Conservation (phyloP, 148 eudicot species). For the Cornus suecica region DNA sequence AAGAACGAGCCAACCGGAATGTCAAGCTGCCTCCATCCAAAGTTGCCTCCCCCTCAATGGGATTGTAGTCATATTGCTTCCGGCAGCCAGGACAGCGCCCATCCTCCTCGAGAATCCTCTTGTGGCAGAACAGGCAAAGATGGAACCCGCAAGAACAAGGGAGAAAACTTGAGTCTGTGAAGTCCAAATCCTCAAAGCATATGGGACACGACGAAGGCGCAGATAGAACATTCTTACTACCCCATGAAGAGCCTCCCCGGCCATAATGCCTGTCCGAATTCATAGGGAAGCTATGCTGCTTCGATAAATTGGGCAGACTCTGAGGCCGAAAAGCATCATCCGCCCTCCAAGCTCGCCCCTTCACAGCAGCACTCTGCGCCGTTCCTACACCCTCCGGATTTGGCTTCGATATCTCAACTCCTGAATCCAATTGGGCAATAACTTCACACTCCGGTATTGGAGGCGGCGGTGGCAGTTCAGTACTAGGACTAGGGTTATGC, state of each 20-base stretch:
- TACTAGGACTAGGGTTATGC: slow-evolving; percentile 16
- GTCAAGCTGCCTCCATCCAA: slow-evolving; percentile 47
- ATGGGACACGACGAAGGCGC: slow-evolving; percentile 70
- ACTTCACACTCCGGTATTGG: slow-evolving; percentile 19
- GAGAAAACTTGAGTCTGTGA: slow-evolving; percentile 76
- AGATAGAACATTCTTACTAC: slow-evolving; percentile 28
- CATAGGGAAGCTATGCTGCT: slow-evolving; percentile 71
- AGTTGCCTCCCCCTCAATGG: slow-evolving; percentile 49
- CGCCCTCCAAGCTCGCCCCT: slow-evolving; percentile 65
- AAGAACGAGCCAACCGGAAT: slow-evolving; percentile 62
- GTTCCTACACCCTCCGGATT: slow-evolving; percentile 29
- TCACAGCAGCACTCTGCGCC: slow-evolving; percentile 24
- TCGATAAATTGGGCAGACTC: slow-evolving; percentile 69
- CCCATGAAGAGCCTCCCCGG: slow-evolving; percentile 48
- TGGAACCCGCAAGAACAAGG: slow-evolving; percentile 87
- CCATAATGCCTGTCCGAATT: slow-evolving; percentile 41
- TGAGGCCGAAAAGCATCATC: slow-evolving; percentile 89
- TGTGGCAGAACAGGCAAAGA: slow-evolving; percentile 97
- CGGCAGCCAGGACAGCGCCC: slow-evolving; percentile 97
- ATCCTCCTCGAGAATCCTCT: slow-evolving; percentile 83
- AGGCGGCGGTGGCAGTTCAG: slow-evolving; percentile 17
- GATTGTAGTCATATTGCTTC: slow-evolving; percentile 62
- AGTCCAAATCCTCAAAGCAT: slow-evolving; percentile 89
- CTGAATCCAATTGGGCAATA: slow-evolving; percentile 15
- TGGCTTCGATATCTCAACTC: slow-evolving; percentile 16